Base-by-base conservation (phyloP, 106 monocot genomes). In the Platanthera zijinensis region DNA sequence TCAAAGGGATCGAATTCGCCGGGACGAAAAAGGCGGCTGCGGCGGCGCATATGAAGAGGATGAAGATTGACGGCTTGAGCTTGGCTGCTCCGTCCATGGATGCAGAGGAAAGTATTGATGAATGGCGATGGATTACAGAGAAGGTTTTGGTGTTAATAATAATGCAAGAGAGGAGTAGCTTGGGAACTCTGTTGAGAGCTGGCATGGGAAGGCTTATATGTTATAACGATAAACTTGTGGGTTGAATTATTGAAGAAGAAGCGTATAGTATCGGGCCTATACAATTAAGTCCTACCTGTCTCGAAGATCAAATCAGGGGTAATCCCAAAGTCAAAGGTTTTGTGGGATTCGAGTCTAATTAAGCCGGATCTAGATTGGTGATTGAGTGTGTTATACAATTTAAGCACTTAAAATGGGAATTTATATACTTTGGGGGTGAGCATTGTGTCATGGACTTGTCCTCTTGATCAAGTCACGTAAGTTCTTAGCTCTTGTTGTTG, bases 11-110 rank as follows among this genome's bases (percentile, higher is more conserved):
- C 51, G 54, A 8, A 39, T 17, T 45, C 2, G 71, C 8, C 32
- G 28, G 6, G 57, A 17, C 50, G 71, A 45, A 51, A 22, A 62
- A 46, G 52, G 15, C 10, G 18, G 19, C 0, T 10, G 49, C 7
- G 28, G n/a, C 17, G 19, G 67, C 6, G 52, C 32, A 74, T 74
- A 74, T 12, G 48, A 75, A 11, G 69, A 75, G 18, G 80, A 75
- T 22, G 51, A 80, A 52, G 15, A 74, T 52, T 17, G 1, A 17
- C 6, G 17, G 70, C 3, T 17, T 61, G 19, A 61, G 18, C 21
- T 19, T 28, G 48, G 14, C n/a, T 14, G 48, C 6, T 47, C 17
- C 13, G 19, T 72, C 22, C 72, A 72, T 72, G 0, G 25, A 15
- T 48, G 72, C 22, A 12, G 28, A 71, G 14, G 48, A 61, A 6